These are phyloP conservation scores for Quercus agrifolia DNA, from an alignment of 306 rosid genomes.

Conservation along the genomic window DNA sequence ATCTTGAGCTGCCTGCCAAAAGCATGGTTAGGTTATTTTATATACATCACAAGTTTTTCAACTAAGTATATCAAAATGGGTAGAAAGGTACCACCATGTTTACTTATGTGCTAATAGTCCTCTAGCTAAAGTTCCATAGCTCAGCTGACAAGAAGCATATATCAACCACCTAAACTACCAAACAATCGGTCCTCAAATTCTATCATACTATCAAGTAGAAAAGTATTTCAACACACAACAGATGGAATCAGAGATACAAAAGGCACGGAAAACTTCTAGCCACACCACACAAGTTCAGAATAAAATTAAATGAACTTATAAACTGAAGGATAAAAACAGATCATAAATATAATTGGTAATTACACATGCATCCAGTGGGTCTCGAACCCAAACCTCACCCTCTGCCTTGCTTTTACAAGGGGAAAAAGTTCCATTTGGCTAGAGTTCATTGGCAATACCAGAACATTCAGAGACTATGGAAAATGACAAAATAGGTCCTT, in stretches of 20 bases:
- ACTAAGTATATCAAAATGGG: slow-evolving; percentile 4
- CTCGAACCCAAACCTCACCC: too few relatives aligned
- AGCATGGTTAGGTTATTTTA: slow-evolving; percentile 46
- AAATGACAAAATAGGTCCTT: too few relatives aligned
- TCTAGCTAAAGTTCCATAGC: not conserved
- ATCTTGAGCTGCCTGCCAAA: slow-evolving; percentile 95
- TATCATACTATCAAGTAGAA: not conserved
- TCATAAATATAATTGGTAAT: not conserved
- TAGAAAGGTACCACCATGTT: not conserved
- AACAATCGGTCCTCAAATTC: not conserved
- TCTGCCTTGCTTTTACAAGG: too few relatives aligned
- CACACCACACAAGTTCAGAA: not conserved
- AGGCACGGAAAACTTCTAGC: not conserved
- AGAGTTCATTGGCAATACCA: too few relatives aligned
- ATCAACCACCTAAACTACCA: not conserved
- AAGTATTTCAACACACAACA: not conserved
- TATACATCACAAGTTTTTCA: slow-evolving; percentile 17
- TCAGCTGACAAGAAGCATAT: not conserved
- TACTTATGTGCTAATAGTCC: not conserved
- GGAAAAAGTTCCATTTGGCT: too few relatives aligned
- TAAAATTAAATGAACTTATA: not conserved
- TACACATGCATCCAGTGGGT: too few relatives aligned
- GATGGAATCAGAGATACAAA: not conserved
- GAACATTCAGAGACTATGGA: not conserved
- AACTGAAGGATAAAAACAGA: not conserved